Evolutionary conservation across 2,329 filamentous ascomycete genomes (phyloP).

Genomic region (Endothia cerciana): DNA sequence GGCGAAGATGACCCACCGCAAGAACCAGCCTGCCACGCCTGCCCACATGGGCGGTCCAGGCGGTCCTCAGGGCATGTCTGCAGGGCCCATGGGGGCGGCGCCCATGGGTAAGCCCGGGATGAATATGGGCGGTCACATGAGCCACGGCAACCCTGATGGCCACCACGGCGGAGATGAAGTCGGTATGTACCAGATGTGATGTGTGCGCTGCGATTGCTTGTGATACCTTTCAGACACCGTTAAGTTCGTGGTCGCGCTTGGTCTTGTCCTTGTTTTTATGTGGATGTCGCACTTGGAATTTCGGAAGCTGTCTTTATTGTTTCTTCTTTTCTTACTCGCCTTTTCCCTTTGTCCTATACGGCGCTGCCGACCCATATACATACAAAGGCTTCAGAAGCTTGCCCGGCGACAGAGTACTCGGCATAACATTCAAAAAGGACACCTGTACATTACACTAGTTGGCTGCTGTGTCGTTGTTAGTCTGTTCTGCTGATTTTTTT

Average conservation of each 20-base stretch:
- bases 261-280: slow-evolving; percentile 33
- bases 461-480: slow-evolving; percentile 39
- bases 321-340: slow-evolving; percentile 31
- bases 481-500: slow-evolving; percentile 52
- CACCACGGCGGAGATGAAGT: slow-evolving; percentile 77
- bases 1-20: slow-evolving; percentile 93
- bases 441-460: slow-evolving; percentile 60
- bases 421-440: slow-evolving; percentile 42
- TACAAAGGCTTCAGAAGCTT: slow-evolving; percentile 35
- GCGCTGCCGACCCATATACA: slow-evolving; percentile 30
- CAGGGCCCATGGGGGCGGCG: slow-evolving; percentile 54
- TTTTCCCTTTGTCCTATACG: slow-evolving; percentile 31
- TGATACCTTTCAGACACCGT: slow-evolving; percentile 37
- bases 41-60: slow-evolving; percentile 58
- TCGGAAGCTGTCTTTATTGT: slow-evolving; percentile 30
- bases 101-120: slow-evolving; percentile 70
- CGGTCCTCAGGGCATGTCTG: slow-evolving; percentile 67
- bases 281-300: slow-evolving; percentile 37
- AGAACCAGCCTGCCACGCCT: slow-evolving; percentile 66
- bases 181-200: slow-evolving; percentile 98
- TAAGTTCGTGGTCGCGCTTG: slow-evolving; percentile 36
- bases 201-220: slow-evolving; percentile 41
- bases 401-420: slow-evolving; percentile 45
- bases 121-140: slow-evolving; percentile 68
- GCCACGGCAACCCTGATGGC: slow-evolving; percentile 74